Evolutionary conservation across 345 rosid species (phyloP).

Genomic region (Trapa bicornis): DNA sequence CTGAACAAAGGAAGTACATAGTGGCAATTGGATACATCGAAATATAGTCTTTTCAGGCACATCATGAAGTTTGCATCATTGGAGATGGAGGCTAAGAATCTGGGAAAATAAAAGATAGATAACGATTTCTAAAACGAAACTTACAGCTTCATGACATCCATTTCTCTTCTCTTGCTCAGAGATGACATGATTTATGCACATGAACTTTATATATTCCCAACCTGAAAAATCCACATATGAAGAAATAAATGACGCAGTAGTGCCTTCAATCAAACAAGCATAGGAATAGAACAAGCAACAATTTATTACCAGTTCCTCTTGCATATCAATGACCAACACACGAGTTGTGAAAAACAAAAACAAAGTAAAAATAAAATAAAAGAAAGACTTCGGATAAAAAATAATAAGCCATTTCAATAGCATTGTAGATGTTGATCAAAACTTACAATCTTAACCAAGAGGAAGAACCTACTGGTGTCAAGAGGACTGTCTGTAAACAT

Average conservation of each 20-base stretch:
- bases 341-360: not conserved
- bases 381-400: not conserved
- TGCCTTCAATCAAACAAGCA: not conserved
- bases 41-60: not conserved
- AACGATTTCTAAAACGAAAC: too few species aligned
- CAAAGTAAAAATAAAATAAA: not conserved
- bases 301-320: not conserved
- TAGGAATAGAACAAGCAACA: not conserved
- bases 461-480: slow-evolving; percentile 47
- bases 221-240: slow-evolving; percentile 4
- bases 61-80: not conserved
- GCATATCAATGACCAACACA: not conserved
- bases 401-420: not conserved
- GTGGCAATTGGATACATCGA: not conserved
- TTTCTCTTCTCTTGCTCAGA: slow-evolving; percentile 52
- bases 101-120: slow-evolving; percentile 9
- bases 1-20: too few species aligned
- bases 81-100: not conserved
- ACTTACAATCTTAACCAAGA: slow-evolving; percentile 32
- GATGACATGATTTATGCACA: slow-evolving; percentile 27
- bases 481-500: slow-evolving; percentile 59
- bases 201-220: not conserved
- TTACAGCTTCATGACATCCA: slow-evolving; percentile 55
- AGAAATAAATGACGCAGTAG: not conserved
- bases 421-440: not conserved